Evolutionary conservation across 805 yeast species (phyloP).

Genomic region (Yamadazyma philogaea): DNA sequence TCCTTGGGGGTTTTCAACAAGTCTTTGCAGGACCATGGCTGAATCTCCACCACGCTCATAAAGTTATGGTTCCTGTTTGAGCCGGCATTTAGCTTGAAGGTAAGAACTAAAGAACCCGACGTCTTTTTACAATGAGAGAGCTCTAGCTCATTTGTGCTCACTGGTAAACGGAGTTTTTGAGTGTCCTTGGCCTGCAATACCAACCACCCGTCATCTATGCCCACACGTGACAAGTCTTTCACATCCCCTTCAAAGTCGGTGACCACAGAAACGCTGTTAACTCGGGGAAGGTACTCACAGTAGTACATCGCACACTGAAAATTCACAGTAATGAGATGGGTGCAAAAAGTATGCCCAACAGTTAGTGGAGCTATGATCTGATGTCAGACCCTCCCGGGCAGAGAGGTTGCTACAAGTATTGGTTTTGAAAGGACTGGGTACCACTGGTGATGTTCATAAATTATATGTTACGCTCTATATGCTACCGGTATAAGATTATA

Average conservation of each 20-base stretch:
- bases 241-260: conserved; percentile 14
- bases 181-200: neutral
- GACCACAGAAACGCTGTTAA: conserved; percentile 17
- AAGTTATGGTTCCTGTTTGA: conserved; percentile 3
- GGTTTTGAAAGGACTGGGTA: no score
- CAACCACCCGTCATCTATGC: neutral
- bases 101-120: neutral
- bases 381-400: no score
- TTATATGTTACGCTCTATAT: no score
- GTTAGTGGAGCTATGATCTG: no score
- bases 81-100: neutral
- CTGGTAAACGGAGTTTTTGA: neutral
- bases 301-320: conserved; percentile 17
- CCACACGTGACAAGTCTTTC: conserved; percentile 6
- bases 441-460: no score
- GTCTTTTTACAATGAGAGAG: conserved; percentile 2
- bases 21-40: conserved; percentile 45
- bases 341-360: conserved; percentile 3
- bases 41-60: conserved; percentile 10
- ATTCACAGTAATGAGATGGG: neutral
- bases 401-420: no score
- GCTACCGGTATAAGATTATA: no score
- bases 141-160: neutral
- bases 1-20: conserved; percentile 33
- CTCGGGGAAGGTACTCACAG: conserved; percentile 24